Conservation (phyloP, 208 protist species). For the Crithidia mellificae region DNA sequence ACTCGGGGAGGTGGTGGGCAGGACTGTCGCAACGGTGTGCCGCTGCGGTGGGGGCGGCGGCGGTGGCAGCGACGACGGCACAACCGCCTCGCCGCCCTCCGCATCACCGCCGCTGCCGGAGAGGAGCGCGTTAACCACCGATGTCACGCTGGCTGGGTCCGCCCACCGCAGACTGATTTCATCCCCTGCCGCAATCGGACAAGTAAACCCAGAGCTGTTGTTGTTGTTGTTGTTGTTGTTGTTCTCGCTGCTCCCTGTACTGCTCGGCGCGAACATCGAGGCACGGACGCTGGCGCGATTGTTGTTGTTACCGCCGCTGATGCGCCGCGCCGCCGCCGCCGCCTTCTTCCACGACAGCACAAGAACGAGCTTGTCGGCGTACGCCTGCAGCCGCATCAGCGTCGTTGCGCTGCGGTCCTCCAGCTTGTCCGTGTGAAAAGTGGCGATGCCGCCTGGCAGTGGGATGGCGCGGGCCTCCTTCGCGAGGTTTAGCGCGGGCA, state of each 20-base stretch:
- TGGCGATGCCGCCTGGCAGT: slow-evolving; percentile 27
- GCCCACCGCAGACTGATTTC: slow-evolving; percentile 34
- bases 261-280: neutral
- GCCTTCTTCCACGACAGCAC: slow-evolving; percentile 7
- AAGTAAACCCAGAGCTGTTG: neutral
- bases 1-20: slow-evolving; percentile 7
- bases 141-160: neutral
- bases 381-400: neutral
- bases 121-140: neutral
- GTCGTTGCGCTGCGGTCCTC: neutral
- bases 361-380: neutral
- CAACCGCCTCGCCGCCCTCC: neutral
- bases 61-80: neutral
- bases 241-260: neutral
- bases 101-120: neutral
- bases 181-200: slow-evolving; percentile 28
- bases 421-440: slow-evolving; percentile 12
- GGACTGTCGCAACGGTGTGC: slow-evolving; percentile 12
- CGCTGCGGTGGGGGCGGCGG: slow-evolving; percentile 17
- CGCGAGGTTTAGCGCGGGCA: slow-evolving; percentile 30
- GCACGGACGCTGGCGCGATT: neutral
- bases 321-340: neutral
- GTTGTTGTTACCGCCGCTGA: too few species aligned
- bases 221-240: neutral
- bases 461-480: slow-evolving; percentile 8